Conservation (phyloP, 805 yeast species). For the Barnettozyma pratensis region DNA sequence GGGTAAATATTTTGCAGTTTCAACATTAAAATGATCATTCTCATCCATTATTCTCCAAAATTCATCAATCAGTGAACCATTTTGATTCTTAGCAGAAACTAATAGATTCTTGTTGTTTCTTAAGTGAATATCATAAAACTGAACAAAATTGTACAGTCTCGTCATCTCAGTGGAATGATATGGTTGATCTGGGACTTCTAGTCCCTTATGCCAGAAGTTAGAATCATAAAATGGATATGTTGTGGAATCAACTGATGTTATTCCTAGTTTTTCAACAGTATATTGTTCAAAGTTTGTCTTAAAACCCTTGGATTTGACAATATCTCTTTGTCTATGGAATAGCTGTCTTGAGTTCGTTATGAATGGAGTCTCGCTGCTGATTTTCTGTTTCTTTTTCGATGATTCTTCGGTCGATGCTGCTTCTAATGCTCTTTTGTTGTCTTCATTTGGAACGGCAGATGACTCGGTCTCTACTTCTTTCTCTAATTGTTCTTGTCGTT, state of each 20-base stretch:
- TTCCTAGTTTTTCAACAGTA: slow-evolving; percentile 38
- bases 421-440: slow-evolving; percentile 10
- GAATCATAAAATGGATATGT: slow-evolving; percentile 39
- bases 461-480: background rate
- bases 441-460: slow-evolving; percentile 7
- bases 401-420: background rate
- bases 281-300: slow-evolving; percentile 43
- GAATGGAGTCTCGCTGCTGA: slow-evolving; percentile 27
- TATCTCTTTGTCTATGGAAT: slow-evolving; percentile 40
- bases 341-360: slow-evolving; percentile 42
- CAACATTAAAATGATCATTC: slow-evolving; percentile 35
- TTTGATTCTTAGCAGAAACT: slow-evolving; percentile 6
- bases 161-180: slow-evolving; percentile 37
- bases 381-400: slow-evolving; percentile 1
- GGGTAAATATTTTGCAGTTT: slow-evolving; percentile 29
- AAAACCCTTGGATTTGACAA: slow-evolving; percentile 47
- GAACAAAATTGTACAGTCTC: slow-evolving; percentile 48
- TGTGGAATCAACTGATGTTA: slow-evolving; percentile 28
- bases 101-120: slow-evolving; percentile 27
- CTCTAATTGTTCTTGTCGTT: slow-evolving; percentile 6
- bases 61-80: slow-evolving; percentile 18
- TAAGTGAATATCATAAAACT: slow-evolving; percentile 53
- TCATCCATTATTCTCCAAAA: slow-evolving; percentile 12
- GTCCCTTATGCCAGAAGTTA: slow-evolving; percentile 38
- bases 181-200: slow-evolving; percentile 35